A percentile compares a stretch with the other conserved stretches of the same genome.
Evolutionary conservation across 1,139 yeast genomes (phyloP).

Genomic region (Citeromyces siamensis): DNA sequence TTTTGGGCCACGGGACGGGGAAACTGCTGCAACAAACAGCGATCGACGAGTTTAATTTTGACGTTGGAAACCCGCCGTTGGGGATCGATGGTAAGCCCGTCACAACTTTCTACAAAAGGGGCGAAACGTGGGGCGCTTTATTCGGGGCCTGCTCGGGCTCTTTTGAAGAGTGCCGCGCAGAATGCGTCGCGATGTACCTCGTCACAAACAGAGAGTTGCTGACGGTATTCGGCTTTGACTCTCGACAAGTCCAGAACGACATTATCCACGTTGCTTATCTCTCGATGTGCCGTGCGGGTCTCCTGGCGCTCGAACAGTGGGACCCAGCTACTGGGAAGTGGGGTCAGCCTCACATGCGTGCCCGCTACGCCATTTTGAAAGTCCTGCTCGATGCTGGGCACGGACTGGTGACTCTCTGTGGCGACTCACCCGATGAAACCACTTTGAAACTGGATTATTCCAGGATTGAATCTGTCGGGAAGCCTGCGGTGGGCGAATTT

Average conservation of each 20-base stretch:
- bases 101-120: constrained; percentile 57
- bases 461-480: constrained; percentile 57
- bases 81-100: constrained; percentile 47
- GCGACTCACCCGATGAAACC: constrained; percentile 44
- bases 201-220: constrained; percentile 57
- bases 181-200: constrained; percentile 74
- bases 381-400: constrained; percentile 56
- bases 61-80: constrained; percentile 41
- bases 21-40: constrained; percentile 52
- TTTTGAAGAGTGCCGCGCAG: constrained; percentile 90
- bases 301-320: constrained; percentile 74
- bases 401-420: constrained; percentile 41
- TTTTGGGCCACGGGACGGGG: constrained; percentile 90
- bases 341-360: constrained; percentile 98
- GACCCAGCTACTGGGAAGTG: constrained; percentile 71
- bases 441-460: constrained; percentile 42
- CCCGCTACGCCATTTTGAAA: constrained; percentile 75
- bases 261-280: constrained; percentile 57
- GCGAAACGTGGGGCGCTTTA: constrained; percentile 83
- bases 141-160: constrained; percentile 79
- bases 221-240: constrained; percentile 57
- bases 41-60: constrained; percentile 62
- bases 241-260: constrained; percentile 45
- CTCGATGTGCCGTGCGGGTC: constrained; percentile 83
- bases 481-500: constrained; percentile 60